Evolutionary conservation across 257 asterid genomes (phyloP), one percentile per base, ranked within the genome.

Genomic region (Osmanthus fragrans): DNA sequence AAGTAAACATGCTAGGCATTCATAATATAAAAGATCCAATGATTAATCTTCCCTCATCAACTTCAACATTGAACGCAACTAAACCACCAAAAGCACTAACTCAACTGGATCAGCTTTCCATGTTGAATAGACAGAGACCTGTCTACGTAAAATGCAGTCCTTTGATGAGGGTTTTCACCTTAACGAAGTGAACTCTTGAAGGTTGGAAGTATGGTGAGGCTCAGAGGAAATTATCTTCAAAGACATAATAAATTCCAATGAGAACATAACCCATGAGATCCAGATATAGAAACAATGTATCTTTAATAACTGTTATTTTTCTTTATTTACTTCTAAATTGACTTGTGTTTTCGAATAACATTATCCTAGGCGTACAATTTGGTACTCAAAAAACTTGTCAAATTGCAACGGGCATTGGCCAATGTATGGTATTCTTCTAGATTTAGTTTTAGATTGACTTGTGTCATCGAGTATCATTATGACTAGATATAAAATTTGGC

Each of bases 121-220:
- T 25, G 27, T n/a, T n/a, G n/a, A 95, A 37, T 98, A 19, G 96
- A 89, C n/a, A 93, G 96, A 79, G 97, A 93, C 84, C 90, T 95
- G 72, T 95, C 97, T 73, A 73, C 92, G 47, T 93, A 95, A 88
- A 95, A 85, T 76, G 98, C 98, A 83, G 98, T 98, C 81, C 87
- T 92, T 87, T 95, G 99, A 75, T 95, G 99, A 76, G 99, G 97
- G 77, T 95, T 93, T 88, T 95, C 99, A 81, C 99, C 99, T 85
- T 95, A 95, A 3, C 98, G 91, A 79, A 95, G 97, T 63, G 91
- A 82, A 83, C 96, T 90, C 84, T 88, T 89, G 82, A 86, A 94
- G 32, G n/a, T n/a, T n/a, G n/a, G 92, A 73, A 96, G 92, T 60
- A 95, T 88, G 10, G 98, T 87, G 82, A 87, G 69, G 85, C 86